Conservation (phyloP, 2,329 filamentous ascomycete genomes). For the Neonectria faginata region DNA sequence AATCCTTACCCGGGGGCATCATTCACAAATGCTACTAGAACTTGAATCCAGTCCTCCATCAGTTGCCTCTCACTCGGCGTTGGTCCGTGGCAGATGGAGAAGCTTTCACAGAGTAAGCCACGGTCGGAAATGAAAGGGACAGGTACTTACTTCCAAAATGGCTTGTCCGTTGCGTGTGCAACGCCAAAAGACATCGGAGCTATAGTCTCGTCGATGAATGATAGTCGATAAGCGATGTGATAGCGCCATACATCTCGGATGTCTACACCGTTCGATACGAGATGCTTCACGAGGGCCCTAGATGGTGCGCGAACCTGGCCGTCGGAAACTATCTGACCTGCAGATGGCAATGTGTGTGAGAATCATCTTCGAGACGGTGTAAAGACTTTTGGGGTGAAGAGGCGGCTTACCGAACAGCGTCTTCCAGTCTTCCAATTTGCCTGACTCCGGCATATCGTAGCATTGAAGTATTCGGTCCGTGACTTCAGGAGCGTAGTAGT, state of each 20-base stretch:
- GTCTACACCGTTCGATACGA: slow-evolving; percentile 49
- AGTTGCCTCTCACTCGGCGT: slow-evolving; percentile 48
- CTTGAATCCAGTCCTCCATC: slow-evolving; percentile 54
- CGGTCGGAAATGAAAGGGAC: neutral
- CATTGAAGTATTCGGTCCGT: slow-evolving; percentile 51
- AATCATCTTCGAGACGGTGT: neutral
- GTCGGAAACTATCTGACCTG: slow-evolving; percentile 52
- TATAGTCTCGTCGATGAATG: slow-evolving; percentile 55
- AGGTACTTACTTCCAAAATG: slow-evolving; percentile 56
- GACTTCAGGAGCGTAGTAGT: slow-evolving; percentile 57
- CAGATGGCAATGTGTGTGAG: neutral
- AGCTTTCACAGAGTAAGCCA: slow-evolving; percentile 37
- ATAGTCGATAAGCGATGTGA: slow-evolving; percentile 55
- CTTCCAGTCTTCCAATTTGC: slow-evolving; percentile 51
- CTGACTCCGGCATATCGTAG: slow-evolving; percentile 50
- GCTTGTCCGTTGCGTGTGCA: slow-evolving; percentile 56
- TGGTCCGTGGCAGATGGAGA: slow-evolving; percentile 54
- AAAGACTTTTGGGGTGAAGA: no score
- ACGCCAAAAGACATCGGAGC: slow-evolving; percentile 52
- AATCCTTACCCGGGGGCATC: slow-evolving; percentile 46
- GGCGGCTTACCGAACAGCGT: slow-evolving; percentile 50
- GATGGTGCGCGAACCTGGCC: slow-evolving; percentile 54
- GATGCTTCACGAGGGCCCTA: slow-evolving; percentile 48
- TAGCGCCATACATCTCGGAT: slow-evolving; percentile 56
- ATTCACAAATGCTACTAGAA: slow-evolving; percentile 54